Base-by-base conservation (phyloP, 129 eudicot genomes). In the Dittrichia graveolens region DNA sequence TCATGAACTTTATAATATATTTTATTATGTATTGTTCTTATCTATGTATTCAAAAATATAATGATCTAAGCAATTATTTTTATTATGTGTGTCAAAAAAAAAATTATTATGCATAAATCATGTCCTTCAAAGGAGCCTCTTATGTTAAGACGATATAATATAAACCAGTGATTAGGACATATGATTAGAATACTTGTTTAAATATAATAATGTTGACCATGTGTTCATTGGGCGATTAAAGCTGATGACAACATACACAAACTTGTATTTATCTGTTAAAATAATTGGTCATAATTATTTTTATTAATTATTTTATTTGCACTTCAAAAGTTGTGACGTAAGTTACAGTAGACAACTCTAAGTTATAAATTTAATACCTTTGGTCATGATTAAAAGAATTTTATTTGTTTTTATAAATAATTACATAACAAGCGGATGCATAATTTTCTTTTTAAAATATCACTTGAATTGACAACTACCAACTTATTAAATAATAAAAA, bases 181-280 rank as follows among this genome's bases (percentile, higher is more conserved):
- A 16, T 8, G 19, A 48, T 15, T 15, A 7, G 37, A 18, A 54
- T 53, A 18, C 19, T 66, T 66, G 24, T 34, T 66, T 46, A 49
- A 1, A 67, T 67, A 67, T 67, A 49, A 67, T 67, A 67, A 49
- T 48, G 73, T 67, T 67, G 73, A 67, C 60, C 47, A 67, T 67
- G 73, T 67, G 73, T 49, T 67, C 49, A 67, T 49, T 67, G 72
- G 73, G 60, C 35, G 60, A 48, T 35, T 49, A 65, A 65, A 40
- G 8, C 46, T 34, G 73, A 48, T 34, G 73, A 48, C 60, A 49
- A 16, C 73, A 67, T 49, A 35, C 59, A 48, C 35, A 9, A 67
- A 67, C 8, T 48, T 67, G 73, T 67, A 67, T 13, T 67, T 67
- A 67, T n/a, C 59, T 34, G 49, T 67, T 67, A 67, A 47, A 67